Percentiles rank a stretch among this genome's conserved stretches.
These are phyloP conservation scores for Reticulascus tulasneorum DNA, from an alignment of 2,329 filamentous ascomycete species.

Conservation along the genomic window DNA sequence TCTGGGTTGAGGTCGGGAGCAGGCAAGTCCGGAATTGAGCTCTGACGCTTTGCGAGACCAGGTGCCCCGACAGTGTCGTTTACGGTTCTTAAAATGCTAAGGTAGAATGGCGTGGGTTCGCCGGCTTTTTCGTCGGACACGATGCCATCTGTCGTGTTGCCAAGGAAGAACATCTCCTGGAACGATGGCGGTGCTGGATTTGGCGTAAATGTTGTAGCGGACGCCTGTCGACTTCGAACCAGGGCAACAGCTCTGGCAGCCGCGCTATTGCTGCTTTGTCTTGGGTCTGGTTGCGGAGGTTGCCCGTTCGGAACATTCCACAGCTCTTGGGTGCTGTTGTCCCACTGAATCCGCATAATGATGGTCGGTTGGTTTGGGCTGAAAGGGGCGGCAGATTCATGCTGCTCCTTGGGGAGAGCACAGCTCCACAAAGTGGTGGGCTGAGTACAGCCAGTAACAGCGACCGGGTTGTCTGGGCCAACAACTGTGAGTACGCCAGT, in stretches of 20 bases:
- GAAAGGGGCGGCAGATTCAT: constrained; percentile 59
- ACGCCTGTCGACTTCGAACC: constrained; percentile 14
- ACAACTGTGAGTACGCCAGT: constrained; percentile 78
- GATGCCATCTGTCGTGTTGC: constrained; percentile 78
- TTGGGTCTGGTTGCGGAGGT: constrained; percentile 24
- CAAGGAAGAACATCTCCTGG: constrained; percentile 74
- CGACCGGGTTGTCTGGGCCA: constrained; percentile 61
- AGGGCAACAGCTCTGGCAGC: constrained; percentile 11
- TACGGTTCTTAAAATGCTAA: constrained; percentile 60
- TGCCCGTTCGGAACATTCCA: constrained; percentile 45
- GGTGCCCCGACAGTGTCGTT: constrained; percentile 28
- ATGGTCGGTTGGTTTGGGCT: constrained; percentile 71
- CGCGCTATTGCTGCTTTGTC: constrained; percentile 13
- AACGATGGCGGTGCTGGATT: constrained; percentile 55
- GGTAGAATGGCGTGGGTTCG: constrained; percentile 84
- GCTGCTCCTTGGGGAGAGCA: constrained; percentile 73
- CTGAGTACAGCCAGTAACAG: constrained; percentile 66
- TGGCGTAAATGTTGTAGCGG: constrained; percentile 38
- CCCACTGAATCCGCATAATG: constrained; percentile 71
- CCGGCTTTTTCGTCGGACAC: constrained; percentile 66
- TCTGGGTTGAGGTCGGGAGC: constrained; percentile 59
- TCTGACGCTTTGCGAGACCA: constrained; percentile 22
- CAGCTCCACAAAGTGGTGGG: constrained; percentile 83
- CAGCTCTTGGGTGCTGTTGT: constrained; percentile 51
- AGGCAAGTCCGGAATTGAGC: constrained; percentile 45